phyloP scores from a whole-genome alignment of 2,329 filamentous ascomycete genomes.

The Nannizziopsis arthrosporioides region DNA sequence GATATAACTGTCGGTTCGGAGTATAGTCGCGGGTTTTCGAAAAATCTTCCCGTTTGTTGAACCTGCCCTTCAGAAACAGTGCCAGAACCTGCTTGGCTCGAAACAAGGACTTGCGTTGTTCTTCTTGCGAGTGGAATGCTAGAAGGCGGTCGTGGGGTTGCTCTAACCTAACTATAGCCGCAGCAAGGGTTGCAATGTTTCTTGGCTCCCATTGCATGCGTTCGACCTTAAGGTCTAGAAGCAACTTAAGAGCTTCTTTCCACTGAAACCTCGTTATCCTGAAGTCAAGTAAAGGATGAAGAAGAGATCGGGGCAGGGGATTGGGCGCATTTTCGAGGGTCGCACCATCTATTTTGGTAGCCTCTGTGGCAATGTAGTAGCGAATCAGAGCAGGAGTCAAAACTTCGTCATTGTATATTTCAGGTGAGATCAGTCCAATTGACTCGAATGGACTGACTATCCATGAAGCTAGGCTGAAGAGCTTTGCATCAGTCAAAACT shows the following conservation, averaged over 20 bases:
- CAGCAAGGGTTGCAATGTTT: conserved; percentile 27
- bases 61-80: conserved; percentile 28
- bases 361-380: conserved; percentile 42
- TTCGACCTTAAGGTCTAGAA: conserved; percentile 26
- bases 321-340: conserved; percentile 23
- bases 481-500: conserved; percentile 7
- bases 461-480: conserved; percentile 42
- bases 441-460: conserved; percentile 41
- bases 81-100: conserved; percentile 24
- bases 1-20: conserved; percentile 19
- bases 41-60: conserved; percentile 19
- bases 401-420: conserved; percentile 36
- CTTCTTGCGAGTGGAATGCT: conserved; percentile 6
- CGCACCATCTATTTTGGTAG: conserved; percentile 25
- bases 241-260: conserved; percentile 23
- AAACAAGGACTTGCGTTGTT: conserved; percentile 17
- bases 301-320: conserved; percentile 27
- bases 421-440: conserved; percentile 28
- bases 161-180: conserved; percentile 32
- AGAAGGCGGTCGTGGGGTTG: background rate
- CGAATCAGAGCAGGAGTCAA: conserved; percentile 44
- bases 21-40: background rate
- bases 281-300: conserved; percentile 28
- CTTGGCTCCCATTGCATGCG: conserved; percentile 29
- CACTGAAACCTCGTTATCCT: conserved; percentile 26